A percentile compares a stretch with the other conserved stretches of the same genome.
Evolutionary conservation across 192 early-diverging fungal genomes (phyloP).

Genomic region (Backusella mclennaniae): DNA sequence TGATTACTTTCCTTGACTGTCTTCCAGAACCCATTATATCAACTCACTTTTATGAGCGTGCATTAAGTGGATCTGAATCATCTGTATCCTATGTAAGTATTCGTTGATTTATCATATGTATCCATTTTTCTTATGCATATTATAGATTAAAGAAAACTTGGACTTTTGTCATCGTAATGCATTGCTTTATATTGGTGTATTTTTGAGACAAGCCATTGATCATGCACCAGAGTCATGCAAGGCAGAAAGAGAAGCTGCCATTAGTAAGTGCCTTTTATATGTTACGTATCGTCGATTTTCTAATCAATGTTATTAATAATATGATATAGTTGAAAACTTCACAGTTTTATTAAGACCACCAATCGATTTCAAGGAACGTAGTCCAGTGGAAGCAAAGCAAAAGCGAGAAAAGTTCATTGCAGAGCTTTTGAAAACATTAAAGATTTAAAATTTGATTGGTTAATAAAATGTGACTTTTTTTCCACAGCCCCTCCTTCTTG

Average conservation of each 20-base stretch:
- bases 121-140: not conserved
- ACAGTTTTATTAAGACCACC: constrained; percentile 40
- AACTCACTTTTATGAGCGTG: constrained; percentile 56
- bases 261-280: constrained; percentile 39
- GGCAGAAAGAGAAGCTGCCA: constrained; percentile 30
- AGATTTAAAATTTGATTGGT: not conserved
- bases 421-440: not conserved
- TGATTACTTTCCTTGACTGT: constrained; percentile 70
- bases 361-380: constrained; percentile 24
- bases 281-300: not conserved
- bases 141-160: constrained; percentile 56
- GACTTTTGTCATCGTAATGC: constrained; percentile 71
- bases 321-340: constrained; percentile 38
- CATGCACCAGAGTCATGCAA: constrained; percentile 15
- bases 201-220: constrained; percentile 66
- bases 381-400: constrained; percentile 21
- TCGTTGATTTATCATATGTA: not conserved
- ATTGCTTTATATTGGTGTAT: constrained; percentile 76
- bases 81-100: constrained; percentile 30
- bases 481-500: not conserved
- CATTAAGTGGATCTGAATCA: constrained; percentile 54
- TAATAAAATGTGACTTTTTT: not conserved
- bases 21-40: constrained; percentile 78
- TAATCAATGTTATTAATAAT: not conserved
- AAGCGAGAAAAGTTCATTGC: constrained; percentile 23